Evolutionary conservation across 129 eudicot genomes (phyloP).

Genomic region (Flaveria brownii): DNA sequence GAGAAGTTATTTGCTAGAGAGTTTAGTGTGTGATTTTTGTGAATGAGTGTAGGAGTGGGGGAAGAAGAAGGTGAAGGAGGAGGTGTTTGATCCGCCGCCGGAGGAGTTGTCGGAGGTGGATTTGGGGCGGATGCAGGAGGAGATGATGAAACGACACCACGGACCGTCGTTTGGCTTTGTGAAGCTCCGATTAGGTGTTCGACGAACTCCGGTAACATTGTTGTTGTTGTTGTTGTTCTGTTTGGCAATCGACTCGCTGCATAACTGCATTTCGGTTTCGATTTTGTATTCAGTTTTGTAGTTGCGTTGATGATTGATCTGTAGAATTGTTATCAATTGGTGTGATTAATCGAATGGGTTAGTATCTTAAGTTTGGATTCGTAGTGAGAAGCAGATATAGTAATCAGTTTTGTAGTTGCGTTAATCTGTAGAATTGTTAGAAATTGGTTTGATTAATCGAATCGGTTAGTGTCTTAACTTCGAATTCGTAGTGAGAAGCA

Average conservation of each 20-base stretch:
- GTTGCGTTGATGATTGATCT: background rate
- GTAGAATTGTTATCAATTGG: too few species aligned
- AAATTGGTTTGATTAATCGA: background rate
- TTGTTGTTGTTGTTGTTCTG: slow-evolving; percentile 1
- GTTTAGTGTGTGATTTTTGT: background rate
- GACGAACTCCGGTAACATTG: slow-evolving; percentile 58
- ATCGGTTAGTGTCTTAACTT: background rate
- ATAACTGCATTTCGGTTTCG: slow-evolving; percentile 6
- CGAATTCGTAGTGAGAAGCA: background rate
- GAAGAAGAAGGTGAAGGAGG: slow-evolving; percentile 41
- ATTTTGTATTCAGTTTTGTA: background rate
- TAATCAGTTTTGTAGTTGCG: background rate
- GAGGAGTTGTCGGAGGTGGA: slow-evolving; percentile 59
- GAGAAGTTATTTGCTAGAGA: background rate
- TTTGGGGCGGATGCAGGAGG: slow-evolving; percentile 51
- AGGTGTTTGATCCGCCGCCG: slow-evolving; percentile 59
- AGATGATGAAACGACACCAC: slow-evolving; percentile 72
- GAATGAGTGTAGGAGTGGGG: slow-evolving; percentile 61
- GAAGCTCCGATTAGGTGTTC: slow-evolving; percentile 68
- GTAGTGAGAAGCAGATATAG: background rate
- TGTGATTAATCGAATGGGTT: background rate
- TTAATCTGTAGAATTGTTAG: background rate
- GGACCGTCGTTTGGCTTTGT: slow-evolving; percentile 89
- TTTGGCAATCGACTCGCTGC: background rate
- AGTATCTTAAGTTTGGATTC: background rate